Evolutionary conservation across 208 protist genomes (phyloP), one percentile per base, ranked within the genome.

Genomic region (Naegleria lovaniensis): DNA sequence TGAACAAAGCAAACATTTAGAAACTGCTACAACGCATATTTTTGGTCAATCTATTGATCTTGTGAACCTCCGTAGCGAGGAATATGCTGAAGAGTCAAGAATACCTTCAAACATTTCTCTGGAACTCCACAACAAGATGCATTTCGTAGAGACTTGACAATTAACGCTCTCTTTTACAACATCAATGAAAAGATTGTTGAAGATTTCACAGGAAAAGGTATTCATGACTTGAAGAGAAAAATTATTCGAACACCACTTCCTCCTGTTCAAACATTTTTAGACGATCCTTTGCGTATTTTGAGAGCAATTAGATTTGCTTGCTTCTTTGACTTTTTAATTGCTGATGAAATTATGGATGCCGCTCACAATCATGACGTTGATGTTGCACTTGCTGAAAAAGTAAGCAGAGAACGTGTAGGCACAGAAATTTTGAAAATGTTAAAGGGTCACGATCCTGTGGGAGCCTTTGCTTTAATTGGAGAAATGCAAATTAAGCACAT

Each of bases 141-240:
- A 4, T 88, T 95, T 40, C 92, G 98, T 29, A 94, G 99, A 40
- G 99, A 99, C 94, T 98, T 99, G 91, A 99, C 98, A n/a, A 97
- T 99, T 52, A 99, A 99, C 94, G 92, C 97, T 29, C 94, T 99
- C 9, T 99, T 99, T 92, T 99, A 99, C 91, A 99, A 99, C 92
- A 94, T 99, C n/a, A 95, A 98, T 92, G 97, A 93, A 15, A 93
- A 93, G 38, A 91, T 92, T 39, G 95, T 99, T 52, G 98, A 99
- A 92, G 98, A 99, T 94, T 98, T 97, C 88, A 98, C 96, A 3
- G 91, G 91, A 15, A 95, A 93, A 15, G 97, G 97, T 19, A 90
- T 98, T 25, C 93, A 95, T 19, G 98, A 99, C 92, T 90, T 99
- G 58, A 92, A 94, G 13, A 91, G 55, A 19, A 93, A 95, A 48